A percentile compares a stretch with the other conserved stretches of the same genome.
Evolutionary conservation across 768 basidiomycete genomes (phyloP).

Genomic region (Boletus pseudo-olivaceus): DNA sequence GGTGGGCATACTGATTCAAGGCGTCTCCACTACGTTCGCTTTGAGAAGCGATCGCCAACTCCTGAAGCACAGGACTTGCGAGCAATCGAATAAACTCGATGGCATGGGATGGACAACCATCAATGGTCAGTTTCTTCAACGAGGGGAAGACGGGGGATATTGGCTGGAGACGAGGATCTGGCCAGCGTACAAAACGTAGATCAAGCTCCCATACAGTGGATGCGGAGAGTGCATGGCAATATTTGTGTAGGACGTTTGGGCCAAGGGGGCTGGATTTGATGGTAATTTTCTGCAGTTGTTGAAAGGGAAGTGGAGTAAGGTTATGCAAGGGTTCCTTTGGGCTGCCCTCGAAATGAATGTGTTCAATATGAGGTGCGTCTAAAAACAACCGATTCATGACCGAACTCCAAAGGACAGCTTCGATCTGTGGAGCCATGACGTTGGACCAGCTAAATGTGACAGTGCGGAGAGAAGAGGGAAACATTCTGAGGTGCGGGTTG

Average conservation of each 20-base stretch:
- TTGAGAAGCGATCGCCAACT: constrained; percentile 19
- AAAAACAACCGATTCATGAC: constrained; percentile 17
- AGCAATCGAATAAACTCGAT: constrained; percentile 21
- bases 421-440: constrained; percentile 7
- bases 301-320: constrained; percentile 18
- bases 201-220: constrained; percentile 20
- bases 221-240: constrained; percentile 18
- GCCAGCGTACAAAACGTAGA: constrained; percentile 23
- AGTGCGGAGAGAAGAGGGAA: constrained; percentile 22
- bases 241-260: constrained; percentile 27
- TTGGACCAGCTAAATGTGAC: constrained; percentile 23
- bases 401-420: constrained; percentile 19
- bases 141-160: constrained; percentile 21
- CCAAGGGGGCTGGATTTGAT: constrained; percentile 22
- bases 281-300: constrained; percentile 16
- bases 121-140: constrained; percentile 18
- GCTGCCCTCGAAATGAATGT: constrained; percentile 23
- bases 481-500: constrained; percentile 12
- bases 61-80: constrained; percentile 16
- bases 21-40: constrained; percentile 7
- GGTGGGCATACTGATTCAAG: constrained; percentile 13
- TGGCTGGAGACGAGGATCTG: constrained; percentile 16
- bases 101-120: constrained; percentile 18
- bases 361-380: constrained; percentile 21
- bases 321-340: constrained; percentile 17